A percentile compares a stretch with the other conserved stretches of the same genome.
Conservation (phyloP, 1,284 basidiomycete species). For the Coriolopsis trogii region DNA sequence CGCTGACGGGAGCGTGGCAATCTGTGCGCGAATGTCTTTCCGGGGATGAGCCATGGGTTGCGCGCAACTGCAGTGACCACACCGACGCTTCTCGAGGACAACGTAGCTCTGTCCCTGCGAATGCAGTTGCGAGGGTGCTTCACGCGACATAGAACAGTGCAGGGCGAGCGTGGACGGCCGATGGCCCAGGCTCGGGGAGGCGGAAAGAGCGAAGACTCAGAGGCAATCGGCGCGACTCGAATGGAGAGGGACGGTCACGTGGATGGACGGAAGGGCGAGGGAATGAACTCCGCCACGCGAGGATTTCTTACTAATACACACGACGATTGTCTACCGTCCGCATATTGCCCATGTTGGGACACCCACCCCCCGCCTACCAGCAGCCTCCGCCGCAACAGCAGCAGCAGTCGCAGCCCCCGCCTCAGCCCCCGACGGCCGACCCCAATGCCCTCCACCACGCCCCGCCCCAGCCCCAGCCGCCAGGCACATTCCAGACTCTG, state of each 20-base stretch:
- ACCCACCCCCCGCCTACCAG: slow-evolving; percentile 39
- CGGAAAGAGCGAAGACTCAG: neutral
- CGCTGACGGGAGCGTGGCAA: neutral
- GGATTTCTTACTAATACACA: slow-evolving; percentile 40
- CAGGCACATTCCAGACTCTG: slow-evolving; percentile 53
- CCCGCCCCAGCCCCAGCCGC: slow-evolving; percentile 37
- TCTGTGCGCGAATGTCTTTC: too few species aligned
- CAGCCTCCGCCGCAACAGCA: slow-evolving; percentile 34
- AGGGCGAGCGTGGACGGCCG: neutral
- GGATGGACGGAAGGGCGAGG: slow-evolving; percentile 2
- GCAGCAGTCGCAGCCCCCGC: slow-evolving; percentile 34
- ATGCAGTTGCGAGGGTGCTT: neutral
- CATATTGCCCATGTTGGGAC: slow-evolving; percentile 39
- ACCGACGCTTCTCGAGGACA: too few species aligned
- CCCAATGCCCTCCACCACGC: slow-evolving; percentile 25
- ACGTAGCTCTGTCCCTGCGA: too few species aligned
- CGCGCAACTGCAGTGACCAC: too few species aligned
- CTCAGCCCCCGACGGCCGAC: slow-evolving; percentile 28
- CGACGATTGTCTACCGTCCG: slow-evolving; percentile 29
- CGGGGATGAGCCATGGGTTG: too few species aligned
- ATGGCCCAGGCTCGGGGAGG: too few species aligned
- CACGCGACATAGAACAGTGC: neutral
- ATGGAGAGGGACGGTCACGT: slow-evolving; percentile 19
- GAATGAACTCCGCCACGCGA: slow-evolving; percentile 32
- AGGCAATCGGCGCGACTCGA: slow-evolving; percentile 9